Percentiles rank a stretch among this genome's conserved stretches.
Evolutionary conservation across 805 yeast genomes (phyloP).

Genomic region (Ogataea angusta): DNA sequence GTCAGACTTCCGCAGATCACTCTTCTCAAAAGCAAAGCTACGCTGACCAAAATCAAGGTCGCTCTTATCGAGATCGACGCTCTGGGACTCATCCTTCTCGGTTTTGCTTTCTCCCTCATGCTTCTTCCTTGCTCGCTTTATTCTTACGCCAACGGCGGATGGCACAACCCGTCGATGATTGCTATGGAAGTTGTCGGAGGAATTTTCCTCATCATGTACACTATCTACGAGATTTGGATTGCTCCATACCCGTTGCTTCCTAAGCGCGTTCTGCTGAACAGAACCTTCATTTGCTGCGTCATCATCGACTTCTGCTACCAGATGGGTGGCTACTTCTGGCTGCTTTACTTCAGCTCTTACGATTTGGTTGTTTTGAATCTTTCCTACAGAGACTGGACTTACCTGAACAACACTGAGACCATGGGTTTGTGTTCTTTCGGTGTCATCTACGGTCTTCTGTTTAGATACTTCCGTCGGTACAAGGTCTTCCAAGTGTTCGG

Average conservation of each 20-base stretch:
- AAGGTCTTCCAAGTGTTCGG: conserved; percentile 37
- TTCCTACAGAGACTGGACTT: conserved; percentile 35
- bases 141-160: conserved; percentile 31
- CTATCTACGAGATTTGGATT: conserved; percentile 30
- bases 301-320: conserved; percentile 26
- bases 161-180: conserved; percentile 39
- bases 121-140: conserved; percentile 39
- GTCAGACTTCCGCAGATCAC: background rate
- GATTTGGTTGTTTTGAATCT: conserved; percentile 32
- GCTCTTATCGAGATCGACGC: conserved; percentile 37
- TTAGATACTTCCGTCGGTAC: conserved; percentile 36
- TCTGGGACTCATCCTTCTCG: conserved; percentile 37
- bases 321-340: conserved; percentile 8
- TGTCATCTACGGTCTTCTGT: conserved; percentile 34
- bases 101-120: conserved; percentile 38
- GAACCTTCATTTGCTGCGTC: conserved; percentile 36
- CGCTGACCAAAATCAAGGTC: conserved; percentile 1
- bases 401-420: conserved; percentile 36
- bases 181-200: conserved; percentile 42
- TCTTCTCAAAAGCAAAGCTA: background rate
- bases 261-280: conserved; percentile 33
- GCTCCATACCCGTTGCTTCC: conserved; percentile 40
- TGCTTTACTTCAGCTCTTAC: conserved; percentile 35
- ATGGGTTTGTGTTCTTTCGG: conserved; percentile 38
- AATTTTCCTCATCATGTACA: conserved; percentile 30